Evolutionary conservation across 2,329 filamentous ascomycete genomes (phyloP).

Genomic region (Sarocladium strictum): DNA sequence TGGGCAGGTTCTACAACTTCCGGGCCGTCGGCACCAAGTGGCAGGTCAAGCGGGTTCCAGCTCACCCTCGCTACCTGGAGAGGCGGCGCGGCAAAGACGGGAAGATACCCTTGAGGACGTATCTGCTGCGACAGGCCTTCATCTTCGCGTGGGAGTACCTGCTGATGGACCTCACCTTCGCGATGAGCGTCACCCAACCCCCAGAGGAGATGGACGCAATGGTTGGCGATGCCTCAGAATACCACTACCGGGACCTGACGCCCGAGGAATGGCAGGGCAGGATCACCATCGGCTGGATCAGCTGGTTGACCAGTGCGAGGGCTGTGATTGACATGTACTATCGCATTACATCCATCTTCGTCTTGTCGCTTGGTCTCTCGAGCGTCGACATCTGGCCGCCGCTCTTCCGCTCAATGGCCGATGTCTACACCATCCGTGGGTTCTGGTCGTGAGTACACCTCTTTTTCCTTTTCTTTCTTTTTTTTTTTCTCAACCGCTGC

Average conservation of each 20-base stretch:
- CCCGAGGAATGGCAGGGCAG: background rate
- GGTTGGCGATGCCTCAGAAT: background rate
- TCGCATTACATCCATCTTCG: background rate
- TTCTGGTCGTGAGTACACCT: constrained; percentile 11
- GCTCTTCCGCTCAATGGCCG: background rate
- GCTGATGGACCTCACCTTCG: background rate
- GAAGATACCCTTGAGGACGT: background rate
- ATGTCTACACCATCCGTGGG: constrained; percentile 11
- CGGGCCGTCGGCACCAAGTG: background rate
- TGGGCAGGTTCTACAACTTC: background rate
- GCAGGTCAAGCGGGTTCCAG: background rate
- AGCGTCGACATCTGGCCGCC: background rate
- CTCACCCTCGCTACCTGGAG: background rate
- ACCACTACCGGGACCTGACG: background rate
- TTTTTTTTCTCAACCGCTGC: too few species aligned
- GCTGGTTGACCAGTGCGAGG: background rate
- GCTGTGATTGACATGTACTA: background rate
- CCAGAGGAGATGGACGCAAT: background rate
- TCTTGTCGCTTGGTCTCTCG: background rate
- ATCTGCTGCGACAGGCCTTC: background rate
- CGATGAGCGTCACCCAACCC: background rate
- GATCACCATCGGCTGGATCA: background rate
- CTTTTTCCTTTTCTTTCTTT: too few species aligned
- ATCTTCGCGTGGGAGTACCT: background rate
- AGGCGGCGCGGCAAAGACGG: background rate